Conservation (phyloP, 164 flowering plant species). For the Taxillus chinensis region DNA sequence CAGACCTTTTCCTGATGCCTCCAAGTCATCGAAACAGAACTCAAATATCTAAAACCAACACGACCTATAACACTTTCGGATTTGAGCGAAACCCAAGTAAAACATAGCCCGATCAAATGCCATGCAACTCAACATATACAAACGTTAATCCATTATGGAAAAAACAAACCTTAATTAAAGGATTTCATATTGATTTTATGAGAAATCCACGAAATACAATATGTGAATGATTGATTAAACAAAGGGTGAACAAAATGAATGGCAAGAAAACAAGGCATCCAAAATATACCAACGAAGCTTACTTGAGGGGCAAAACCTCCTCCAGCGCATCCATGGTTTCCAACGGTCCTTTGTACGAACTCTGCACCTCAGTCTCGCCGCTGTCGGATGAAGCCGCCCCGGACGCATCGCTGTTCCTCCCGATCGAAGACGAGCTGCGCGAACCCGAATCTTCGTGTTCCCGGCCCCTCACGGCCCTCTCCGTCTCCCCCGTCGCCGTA, state of each 20-base stretch:
- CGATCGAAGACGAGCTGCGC: conserved; percentile 47
- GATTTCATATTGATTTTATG: too few relatives aligned
- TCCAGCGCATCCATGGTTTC: conserved; percentile 57
- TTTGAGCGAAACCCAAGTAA: too few relatives aligned
- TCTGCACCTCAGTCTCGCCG: conserved; percentile 52
- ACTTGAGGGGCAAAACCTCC: conserved; percentile 66
- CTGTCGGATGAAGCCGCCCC: conserved; percentile 22
- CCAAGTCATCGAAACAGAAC: too few relatives aligned
- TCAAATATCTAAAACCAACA: too few relatives aligned
- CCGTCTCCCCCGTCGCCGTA: not conserved
- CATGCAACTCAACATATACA: too few relatives aligned
- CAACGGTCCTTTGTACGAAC: conserved; percentile 55
- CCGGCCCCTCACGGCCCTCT: not conserved
- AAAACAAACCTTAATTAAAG: too few relatives aligned
- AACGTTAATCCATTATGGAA: too few relatives aligned
- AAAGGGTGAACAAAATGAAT: not conserved
- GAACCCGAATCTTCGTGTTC: conserved; percentile 14
- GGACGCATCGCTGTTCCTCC: conserved; percentile 41
- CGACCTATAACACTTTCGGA: too few relatives aligned
- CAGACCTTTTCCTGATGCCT: too few relatives aligned
- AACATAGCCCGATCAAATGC: too few relatives aligned
- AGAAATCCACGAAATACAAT: too few relatives aligned
- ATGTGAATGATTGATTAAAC: too few relatives aligned
- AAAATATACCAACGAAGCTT: not conserved
- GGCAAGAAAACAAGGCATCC: not conserved